These are phyloP conservation scores for Coccomyxa sp. DNA, from an alignment of 139 green algal genomes.

Conservation along the genomic window DNA sequence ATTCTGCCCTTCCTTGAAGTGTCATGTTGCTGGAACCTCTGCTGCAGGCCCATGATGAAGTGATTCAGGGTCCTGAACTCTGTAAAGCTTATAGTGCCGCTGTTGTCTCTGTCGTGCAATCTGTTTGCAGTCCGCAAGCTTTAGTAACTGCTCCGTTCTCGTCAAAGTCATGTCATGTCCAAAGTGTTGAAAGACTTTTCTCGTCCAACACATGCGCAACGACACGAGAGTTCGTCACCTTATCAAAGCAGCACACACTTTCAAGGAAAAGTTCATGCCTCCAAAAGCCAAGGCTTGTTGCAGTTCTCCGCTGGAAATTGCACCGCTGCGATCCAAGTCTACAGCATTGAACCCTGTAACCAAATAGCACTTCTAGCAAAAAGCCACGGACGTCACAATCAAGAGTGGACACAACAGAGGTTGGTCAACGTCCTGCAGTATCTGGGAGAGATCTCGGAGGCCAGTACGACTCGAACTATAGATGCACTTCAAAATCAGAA, in stretches of 20 bases:
- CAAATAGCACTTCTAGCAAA: too few species aligned
- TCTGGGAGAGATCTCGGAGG: too few species aligned
- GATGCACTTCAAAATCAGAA: too few species aligned
- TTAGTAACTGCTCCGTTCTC: too few species aligned
- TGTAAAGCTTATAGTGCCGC: conserved; percentile 24
- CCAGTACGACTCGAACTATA: too few species aligned
- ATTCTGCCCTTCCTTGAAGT: too few species aligned
- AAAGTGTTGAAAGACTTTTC: too few species aligned
- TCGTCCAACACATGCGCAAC: too few species aligned
- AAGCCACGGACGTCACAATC: too few species aligned
- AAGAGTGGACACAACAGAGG: too few species aligned
- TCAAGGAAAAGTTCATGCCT: conserved; percentile 45
- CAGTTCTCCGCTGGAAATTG: conserved; percentile 24
- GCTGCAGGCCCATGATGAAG: conserved; percentile 50
- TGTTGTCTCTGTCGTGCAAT: conserved; percentile 29
- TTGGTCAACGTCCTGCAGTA: too few species aligned
- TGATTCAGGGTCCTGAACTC: conserved; percentile 46
- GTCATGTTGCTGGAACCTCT: conserved; percentile 19
- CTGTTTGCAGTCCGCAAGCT: conserved; percentile 2
- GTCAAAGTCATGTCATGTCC: not conserved
- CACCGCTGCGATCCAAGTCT: conserved; percentile 21
- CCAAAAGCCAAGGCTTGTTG: conserved; percentile 41
- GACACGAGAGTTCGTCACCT: conserved; percentile 11
- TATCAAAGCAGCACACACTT: conserved; percentile 49
- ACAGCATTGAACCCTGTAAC: conserved; percentile 20